A percentile compares a stretch with the other conserved stretches of the same genome.
phyloP scores from a whole-genome alignment of 371 early-diverging fungal genomes.

The Mucor sp. region DNA sequence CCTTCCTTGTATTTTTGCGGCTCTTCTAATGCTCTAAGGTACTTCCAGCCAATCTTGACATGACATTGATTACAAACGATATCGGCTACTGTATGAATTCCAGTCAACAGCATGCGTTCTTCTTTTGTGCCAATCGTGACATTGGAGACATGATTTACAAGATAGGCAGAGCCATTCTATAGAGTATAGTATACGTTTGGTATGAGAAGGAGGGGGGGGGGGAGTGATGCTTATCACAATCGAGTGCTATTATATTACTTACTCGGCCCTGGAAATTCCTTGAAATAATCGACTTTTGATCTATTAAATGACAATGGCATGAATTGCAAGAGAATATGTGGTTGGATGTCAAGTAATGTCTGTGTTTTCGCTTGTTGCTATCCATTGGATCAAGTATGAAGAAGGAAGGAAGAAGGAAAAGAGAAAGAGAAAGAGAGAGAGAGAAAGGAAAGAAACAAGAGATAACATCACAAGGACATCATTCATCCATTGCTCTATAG shows the following conservation, averaged over 20 bases:
- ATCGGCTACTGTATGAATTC: slow-evolving; percentile 80
- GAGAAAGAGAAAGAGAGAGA: neutral
- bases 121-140: slow-evolving; percentile 63
- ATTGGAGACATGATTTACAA: slow-evolving; percentile 69
- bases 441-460: neutral
- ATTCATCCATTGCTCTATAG: neutral
- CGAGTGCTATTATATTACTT: neutral
- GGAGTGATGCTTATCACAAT: neutral
- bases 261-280: slow-evolving; percentile 28
- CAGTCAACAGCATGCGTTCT: slow-evolving; percentile 77
- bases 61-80: slow-evolving; percentile 69
- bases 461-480: neutral
- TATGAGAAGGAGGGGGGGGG: neutral
- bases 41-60: slow-evolving; percentile 69
- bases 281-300: slow-evolving; percentile 19
- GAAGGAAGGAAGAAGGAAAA: too few species aligned
- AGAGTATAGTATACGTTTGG: too few species aligned
- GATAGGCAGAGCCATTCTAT: slow-evolving; percentile 70
- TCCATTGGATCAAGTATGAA: neutral
- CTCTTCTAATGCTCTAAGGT: slow-evolving; percentile 57
- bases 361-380: slow-evolving; percentile 7
- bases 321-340: slow-evolving; percentile 15
- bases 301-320: slow-evolving; percentile 23
- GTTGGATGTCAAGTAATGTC: slow-evolving; percentile 9
- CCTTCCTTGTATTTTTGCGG: slow-evolving; percentile 81